These are phyloP conservation scores for Suillus clintonianus DNA, from an alignment of 768 basidiomycete species.

Conservation along the genomic window DNA sequence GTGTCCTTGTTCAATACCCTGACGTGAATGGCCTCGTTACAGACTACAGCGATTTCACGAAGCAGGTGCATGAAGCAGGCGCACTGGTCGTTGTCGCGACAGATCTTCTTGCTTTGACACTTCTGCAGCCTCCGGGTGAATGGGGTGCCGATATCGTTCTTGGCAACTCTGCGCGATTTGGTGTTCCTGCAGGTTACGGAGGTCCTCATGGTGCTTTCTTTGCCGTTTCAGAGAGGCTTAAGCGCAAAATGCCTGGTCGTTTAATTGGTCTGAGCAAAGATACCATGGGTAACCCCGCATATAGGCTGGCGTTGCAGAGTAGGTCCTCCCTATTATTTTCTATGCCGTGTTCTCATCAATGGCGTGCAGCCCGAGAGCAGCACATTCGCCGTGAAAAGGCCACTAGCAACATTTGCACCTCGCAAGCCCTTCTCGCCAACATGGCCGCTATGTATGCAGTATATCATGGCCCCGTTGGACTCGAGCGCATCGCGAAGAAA, in stretches of 20 bases:
- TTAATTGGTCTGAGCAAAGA: slow-evolving; percentile 91
- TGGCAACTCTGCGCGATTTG: slow-evolving; percentile 95
- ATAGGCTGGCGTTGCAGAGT: slow-evolving; percentile 95
- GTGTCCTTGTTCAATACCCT: slow-evolving; percentile 92
- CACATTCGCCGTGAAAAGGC: slow-evolving; percentile 98
- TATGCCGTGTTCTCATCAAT: slow-evolving; percentile 9
- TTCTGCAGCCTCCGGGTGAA: slow-evolving; percentile 95
- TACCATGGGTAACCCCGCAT: slow-evolving; percentile 80
- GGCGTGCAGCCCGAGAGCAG: slow-evolving; percentile 79
- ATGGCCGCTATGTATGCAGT: slow-evolving; percentile 99
- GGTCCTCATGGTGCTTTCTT: slow-evolving; percentile 99
- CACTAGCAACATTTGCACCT: slow-evolving; percentile 97
- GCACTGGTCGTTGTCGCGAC: slow-evolving; percentile 88
- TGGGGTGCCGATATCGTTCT: slow-evolving; percentile 98
- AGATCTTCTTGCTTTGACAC: slow-evolving; percentile 89
- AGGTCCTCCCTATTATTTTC: slow-evolving; percentile 31
- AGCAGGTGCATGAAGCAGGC: slow-evolving; percentile 68
- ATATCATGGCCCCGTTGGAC: slow-evolving; percentile 90
- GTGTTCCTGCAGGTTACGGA: slow-evolving; percentile 96
- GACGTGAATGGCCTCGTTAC: slow-evolving; percentile 83
- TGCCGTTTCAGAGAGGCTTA: slow-evolving; percentile 86
- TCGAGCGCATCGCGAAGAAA: slow-evolving; percentile 82
- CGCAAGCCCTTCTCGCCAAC: slow-evolving; percentile 96
- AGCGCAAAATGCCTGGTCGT: slow-evolving; percentile 98
- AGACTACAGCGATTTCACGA: slow-evolving; percentile 68